Base-by-base conservation (phyloP, 1,284 basidiomycete species). In the Ceratobasidium sp. region DNA sequence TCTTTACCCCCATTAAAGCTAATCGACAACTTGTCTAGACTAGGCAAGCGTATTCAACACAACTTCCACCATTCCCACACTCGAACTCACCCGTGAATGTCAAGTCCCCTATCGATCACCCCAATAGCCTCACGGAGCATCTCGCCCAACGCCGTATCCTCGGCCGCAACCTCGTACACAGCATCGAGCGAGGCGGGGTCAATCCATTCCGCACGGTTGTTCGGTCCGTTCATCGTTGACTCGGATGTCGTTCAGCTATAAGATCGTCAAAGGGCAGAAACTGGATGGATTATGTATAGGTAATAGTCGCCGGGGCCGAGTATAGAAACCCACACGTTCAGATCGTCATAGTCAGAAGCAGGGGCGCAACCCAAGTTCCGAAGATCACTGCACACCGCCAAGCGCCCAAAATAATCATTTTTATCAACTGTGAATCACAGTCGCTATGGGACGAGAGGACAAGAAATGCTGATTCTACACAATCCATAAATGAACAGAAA, bases 1-100 rank as follows among this genome's bases (percentile, higher is more conserved):
- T 99, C 97, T 85, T 99, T 99, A 61, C 97, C 97, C 15, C 97
- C 97, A 82, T 99, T 99, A 87, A 98, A 99, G 85, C 96, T 98
- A 72, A 99, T 88, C 5, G 94, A 93, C 18, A 96, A 86, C 72
- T 88, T 88, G 56, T 92, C 89, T 83, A 90, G 89, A 51, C 95
- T 92, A 80, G 81, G 69, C 70, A 33, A 61, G 70, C 23, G 67
- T 64, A 70, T 23, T 63, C 80, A 46, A 79, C 39, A 73, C 40
- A 33, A 33, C 4, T 26, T 49, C 55, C 4, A 3, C 20, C 33
- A 13, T 73, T 63, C 42, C 44, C 20, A 44, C 51, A 76, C 33
- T 39, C 4, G 33, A 23, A 81, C 83, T 78, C 84, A 97, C 96
- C 95, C 93, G 85, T 94, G 91, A 66, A 88, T 87, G 80, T 94